These are phyloP conservation scores for Triticum aestivum DNA, from an alignment of 176 grass and related monocot species.

Conservation along the genomic window IWGSC_CS_RefSeq_v2.1 NC_057810.1:482428535-482429034, in stretches of 20 bases:
- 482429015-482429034: constrained; percentile 1
- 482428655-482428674: not conserved
- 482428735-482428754: constrained; percentile 1
- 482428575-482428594: not conserved
- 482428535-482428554: not conserved
- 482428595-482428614: constrained; percentile 26
- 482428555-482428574: not conserved
- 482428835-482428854: constrained; percentile 26
- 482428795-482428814: constrained; percentile 27
- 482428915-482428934: constrained; percentile 9
- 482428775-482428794: constrained; percentile 31
- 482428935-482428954: not conserved
- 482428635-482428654: not conserved
- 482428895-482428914: constrained; percentile 18
- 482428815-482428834: constrained; percentile 8
- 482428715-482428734: not conserved
- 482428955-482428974: constrained; percentile 23
- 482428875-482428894: not conserved
- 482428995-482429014: not conserved
- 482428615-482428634: constrained; percentile 13
- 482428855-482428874: not conserved
- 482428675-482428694: not conserved
- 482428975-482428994: constrained; percentile 15
- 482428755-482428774: constrained; percentile 33
- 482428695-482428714: constrained; percentile 20